Evolutionary conservation across 2,329 filamentous ascomycete species (phyloP), one percentile per base, ranked within the genome.

Genomic region (Exophiala bonariae): DNA sequence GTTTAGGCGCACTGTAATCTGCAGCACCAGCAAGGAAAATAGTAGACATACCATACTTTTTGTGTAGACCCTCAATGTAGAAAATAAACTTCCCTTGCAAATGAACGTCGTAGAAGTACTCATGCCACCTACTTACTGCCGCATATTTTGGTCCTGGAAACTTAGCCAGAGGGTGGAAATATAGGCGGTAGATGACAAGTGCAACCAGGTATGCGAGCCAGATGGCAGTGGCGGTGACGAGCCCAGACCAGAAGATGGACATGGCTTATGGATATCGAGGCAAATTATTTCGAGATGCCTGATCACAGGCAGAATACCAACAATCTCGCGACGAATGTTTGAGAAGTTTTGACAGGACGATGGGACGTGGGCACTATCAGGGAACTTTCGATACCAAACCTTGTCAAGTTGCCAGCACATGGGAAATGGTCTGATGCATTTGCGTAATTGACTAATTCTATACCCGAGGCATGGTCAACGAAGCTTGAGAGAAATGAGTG

Each of bases 71-170:
- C 18, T 62, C 46, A 16, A 69, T 62, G 44, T 67, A 58, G 45
- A 61, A 66, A 17, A 63, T 56, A 49, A 63, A 69, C 44, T 54
- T 50, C 18, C 65, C 65, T 14, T 43, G 39, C 7, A 54, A 43
- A 17, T 63, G 44, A n/a, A 66, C 54, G 42, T 66, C 62, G 33
- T 59, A 57, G 35, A 65, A 65, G 41, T 59, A 60, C 30, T 66
- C 62, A 44, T 65, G 63, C 50, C 54, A 57, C 17, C 49, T 52
- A 20, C 57, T 62, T 16, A 62, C 14, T 9, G 59, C 59, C 11
- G 64, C 66, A 8, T 67, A 39, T 36, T 58, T 64, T 3, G 64
- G 63, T 1, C 64, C 63, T 0, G 64, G 65, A 33, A 66, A 64
- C 19, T 56, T 59, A 6, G 56, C 54, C 14, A 66, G 49, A 3